Percentiles rank a stretch among this genome's conserved stretches.
These are phyloP conservation scores for Hyphopichia fennica DNA, from an alignment of 1,139 yeast genomes.

Conservation along the genomic window DNA sequence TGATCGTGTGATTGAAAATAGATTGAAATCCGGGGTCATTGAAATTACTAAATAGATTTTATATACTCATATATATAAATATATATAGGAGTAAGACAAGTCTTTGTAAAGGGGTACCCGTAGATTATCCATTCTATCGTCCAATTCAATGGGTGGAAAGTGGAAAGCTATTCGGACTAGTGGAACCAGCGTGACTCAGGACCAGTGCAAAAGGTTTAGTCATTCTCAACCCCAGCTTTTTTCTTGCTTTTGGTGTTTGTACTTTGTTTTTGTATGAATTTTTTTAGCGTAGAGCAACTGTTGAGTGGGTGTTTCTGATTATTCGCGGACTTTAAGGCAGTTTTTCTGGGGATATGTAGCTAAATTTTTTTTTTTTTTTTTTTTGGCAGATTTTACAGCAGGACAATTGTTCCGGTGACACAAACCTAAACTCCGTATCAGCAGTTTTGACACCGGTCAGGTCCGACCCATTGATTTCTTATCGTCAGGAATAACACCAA, in stretches of 20 bases:
- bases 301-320: too few relatives aligned
- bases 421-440: not conserved
- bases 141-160: not conserved
- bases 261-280: too few relatives aligned
- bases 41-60: not conserved
- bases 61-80: not conserved
- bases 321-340: not conserved
- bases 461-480: not conserved
- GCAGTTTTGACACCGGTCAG: not conserved
- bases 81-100: not conserved
- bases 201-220: too few relatives aligned
- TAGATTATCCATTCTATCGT: not conserved
- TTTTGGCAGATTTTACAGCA: not conserved
- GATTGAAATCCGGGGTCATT: constrained; percentile 31
- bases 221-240: too few relatives aligned
- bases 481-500: not conserved
- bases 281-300: too few relatives aligned
- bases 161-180: not conserved
- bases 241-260: too few relatives aligned
- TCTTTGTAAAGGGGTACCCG: not conserved
- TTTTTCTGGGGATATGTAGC: not conserved
- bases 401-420: not conserved
- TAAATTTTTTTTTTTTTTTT: too few relatives aligned
- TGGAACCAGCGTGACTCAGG: not conserved
- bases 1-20: constrained; percentile 26